These are phyloP conservation scores for Hibiscus mutabilis DNA, from an alignment of 345 rosid genomes.

Conservation along the genomic window DNA sequence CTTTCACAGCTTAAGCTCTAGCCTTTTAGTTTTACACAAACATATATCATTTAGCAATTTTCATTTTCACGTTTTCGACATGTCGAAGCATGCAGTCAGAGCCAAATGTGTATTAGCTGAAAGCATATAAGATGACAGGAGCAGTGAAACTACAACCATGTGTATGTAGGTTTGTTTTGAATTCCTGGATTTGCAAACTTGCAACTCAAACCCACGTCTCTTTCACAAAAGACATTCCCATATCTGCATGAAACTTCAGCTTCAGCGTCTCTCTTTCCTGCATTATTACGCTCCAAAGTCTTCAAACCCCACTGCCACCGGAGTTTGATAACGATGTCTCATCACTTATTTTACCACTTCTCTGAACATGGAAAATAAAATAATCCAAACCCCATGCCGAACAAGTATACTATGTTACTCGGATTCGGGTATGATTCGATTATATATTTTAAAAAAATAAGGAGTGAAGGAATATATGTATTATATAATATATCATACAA, in stretches of 20 bases:
- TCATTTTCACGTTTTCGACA: neutral
- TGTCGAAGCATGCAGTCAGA: neutral
- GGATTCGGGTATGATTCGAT: too few species aligned
- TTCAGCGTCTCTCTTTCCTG: conserved; percentile 10
- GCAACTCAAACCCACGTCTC: conserved; percentile 34
- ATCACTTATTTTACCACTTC: conserved; percentile 1
- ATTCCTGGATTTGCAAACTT: neutral
- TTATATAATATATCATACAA: neutral
- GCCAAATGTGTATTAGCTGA: neutral
- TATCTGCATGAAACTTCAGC: neutral
- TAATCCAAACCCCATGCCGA: neutral
- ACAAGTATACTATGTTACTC: neutral
- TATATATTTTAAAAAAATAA: too few species aligned
- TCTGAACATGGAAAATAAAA: conserved; percentile 2
- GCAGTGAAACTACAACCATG: neutral
- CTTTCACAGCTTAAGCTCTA: neutral
- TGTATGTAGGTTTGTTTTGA: neutral
- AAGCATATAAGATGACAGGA: neutral
- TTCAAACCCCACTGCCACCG: neutral
- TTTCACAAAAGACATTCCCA: conserved; percentile 22
- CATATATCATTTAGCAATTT: neutral
- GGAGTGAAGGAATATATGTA: too few species aligned
- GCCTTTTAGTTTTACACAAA: neutral
- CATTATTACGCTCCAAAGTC: neutral
- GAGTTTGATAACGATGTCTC: conserved; percentile 27